Evolutionary conservation across 2,329 filamentous ascomycete species (phyloP), one percentile per base, ranked within the genome.

Genomic region (Scopulariopsis brevicaulis): DNA sequence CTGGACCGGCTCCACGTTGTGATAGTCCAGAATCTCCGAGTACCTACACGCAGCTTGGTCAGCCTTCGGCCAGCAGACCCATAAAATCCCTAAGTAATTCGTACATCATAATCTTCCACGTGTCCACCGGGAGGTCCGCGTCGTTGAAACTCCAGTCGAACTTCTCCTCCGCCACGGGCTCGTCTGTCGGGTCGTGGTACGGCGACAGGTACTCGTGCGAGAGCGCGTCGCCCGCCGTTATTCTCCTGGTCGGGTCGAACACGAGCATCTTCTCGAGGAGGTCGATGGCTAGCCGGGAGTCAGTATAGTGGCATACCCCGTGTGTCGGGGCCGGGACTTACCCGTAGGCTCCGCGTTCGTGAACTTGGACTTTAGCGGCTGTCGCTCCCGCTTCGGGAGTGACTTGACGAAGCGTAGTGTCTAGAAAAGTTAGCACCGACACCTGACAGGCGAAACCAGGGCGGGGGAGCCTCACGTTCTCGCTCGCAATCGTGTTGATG

Each of bases 51-150:
- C 40, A 7, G 6, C 40, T n/a, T n/a, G 15, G 40, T 46, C n/a
- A 46, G 40, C 40, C 40, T n/a, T 46, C 18, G 7, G 15, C 14
- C 40, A 15, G 15, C 7, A 43, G 40, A 7, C 40, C 40, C 6
- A 46, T 15, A 15, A 46, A 7, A 18, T n/a, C 40, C 28, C 28
- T 32, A 32, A 15, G 18, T 7, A n/a, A 46, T 46, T 25, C 87
- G 69, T 80, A 96, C 94, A 99, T 99, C 94, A 97, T 99, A 70
- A 99, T 96, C 78, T 99, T 99, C 94, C 94, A 99, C n/a, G 92
- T 96, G 70, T 99, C 94, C 55, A 97, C 92, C 1, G 94, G 93
- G 59, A 99, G 78, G 69, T 99, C 94, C 54, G 93, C 94, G 66
- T 99, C 94, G 72, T 97, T 97, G 76, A 99, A 99, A 57, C 92